These are phyloP conservation scores for Penicillium sp. DNA, from an alignment of 2,329 filamentous ascomycete species.

Conservation along the genomic window DNA sequence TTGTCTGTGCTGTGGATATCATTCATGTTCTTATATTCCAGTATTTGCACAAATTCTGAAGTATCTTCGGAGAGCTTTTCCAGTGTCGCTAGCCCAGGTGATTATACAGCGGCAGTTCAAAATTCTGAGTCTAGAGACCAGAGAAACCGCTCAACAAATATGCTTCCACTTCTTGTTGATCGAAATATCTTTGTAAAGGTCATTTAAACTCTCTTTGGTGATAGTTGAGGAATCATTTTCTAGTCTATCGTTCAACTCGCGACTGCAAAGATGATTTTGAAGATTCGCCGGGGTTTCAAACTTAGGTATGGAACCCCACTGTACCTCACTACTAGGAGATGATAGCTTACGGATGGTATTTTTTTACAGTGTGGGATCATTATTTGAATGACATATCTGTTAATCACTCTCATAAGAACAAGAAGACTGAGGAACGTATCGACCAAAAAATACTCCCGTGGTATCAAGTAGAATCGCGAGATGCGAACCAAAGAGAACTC, in stretches of 20 bases:
- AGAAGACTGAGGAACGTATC: background rate
- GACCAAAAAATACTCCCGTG: conserved; percentile 9
- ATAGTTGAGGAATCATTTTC: too few species aligned
- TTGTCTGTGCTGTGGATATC: background rate
- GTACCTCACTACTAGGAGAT: background rate
- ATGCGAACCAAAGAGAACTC: conserved; percentile 1
- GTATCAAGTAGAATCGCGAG: conserved; percentile 18
- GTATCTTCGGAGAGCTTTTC: background rate
- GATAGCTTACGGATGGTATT: too few species aligned
- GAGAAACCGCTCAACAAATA: too few species aligned
- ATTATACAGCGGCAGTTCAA: too few species aligned
- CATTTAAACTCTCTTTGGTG: too few species aligned
- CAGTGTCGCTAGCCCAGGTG: background rate
- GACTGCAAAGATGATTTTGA: too few species aligned
- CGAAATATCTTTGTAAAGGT: too few species aligned
- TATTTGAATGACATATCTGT: conserved; percentile 24
- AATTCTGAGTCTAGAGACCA: too few species aligned
- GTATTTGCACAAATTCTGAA: background rate
- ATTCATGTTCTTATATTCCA: background rate
- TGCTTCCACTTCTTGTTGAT: too few species aligned
- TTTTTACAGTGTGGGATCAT: conserved; percentile 7
- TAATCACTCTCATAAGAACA: conserved; percentile 16
- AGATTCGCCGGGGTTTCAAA: too few species aligned
- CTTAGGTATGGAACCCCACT: too few species aligned
- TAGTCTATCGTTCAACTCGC: too few species aligned